phyloP scores from a whole-genome alignment of 2,329 filamentous ascomycete species.

The Beauveria pseudobassiana region DNA sequence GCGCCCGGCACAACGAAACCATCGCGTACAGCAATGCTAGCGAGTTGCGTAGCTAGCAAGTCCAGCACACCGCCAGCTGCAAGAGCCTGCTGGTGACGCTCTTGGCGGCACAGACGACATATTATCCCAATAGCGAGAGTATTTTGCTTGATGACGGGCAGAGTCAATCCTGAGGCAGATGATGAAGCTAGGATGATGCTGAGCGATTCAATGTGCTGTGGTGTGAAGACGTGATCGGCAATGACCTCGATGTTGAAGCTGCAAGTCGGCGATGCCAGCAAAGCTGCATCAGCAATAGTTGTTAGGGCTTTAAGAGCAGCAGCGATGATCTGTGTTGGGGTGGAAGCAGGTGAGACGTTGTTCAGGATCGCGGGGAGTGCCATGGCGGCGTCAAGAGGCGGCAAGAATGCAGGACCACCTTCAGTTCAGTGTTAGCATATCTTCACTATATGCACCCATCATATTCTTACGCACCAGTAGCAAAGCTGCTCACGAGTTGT shows the following conservation, averaged over 20 bases:
- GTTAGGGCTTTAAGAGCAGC: constrained; percentile 69
- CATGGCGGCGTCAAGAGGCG: constrained; percentile 61
- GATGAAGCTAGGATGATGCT: constrained; percentile 47
- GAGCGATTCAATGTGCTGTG: constrained; percentile 54
- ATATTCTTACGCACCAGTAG: constrained; percentile 55
- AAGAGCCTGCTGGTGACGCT: constrained; percentile 63
- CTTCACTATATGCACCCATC: not conserved
- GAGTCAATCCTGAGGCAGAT: constrained; percentile 44
- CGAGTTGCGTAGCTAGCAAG: constrained; percentile 66
- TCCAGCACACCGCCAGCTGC: constrained; percentile 70
- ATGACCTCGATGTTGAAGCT: constrained; percentile 43
- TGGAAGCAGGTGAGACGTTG: constrained; percentile 58
- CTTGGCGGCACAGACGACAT: constrained; percentile 55
- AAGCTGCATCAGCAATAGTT: constrained; percentile 60
- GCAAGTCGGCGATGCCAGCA: constrained; percentile 44
- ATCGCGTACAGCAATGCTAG: constrained; percentile 58
- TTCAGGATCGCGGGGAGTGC: constrained; percentile 63
- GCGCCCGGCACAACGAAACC: constrained; percentile 63
- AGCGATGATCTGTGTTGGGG: constrained; percentile 59
- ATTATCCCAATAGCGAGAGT: constrained; percentile 51
- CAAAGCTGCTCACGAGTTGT: constrained; percentile 77
- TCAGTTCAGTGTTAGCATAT: constrained; percentile 12
- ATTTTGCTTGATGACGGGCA: constrained; percentile 54
- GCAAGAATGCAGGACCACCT: constrained; percentile 76
- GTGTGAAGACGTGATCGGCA: constrained; percentile 57